Percentiles rank a stretch among this genome's conserved stretches.
phyloP scores from a whole-genome alignment of 2,329 filamentous ascomycete species.

The Gnomoniopsis sp. region DNA sequence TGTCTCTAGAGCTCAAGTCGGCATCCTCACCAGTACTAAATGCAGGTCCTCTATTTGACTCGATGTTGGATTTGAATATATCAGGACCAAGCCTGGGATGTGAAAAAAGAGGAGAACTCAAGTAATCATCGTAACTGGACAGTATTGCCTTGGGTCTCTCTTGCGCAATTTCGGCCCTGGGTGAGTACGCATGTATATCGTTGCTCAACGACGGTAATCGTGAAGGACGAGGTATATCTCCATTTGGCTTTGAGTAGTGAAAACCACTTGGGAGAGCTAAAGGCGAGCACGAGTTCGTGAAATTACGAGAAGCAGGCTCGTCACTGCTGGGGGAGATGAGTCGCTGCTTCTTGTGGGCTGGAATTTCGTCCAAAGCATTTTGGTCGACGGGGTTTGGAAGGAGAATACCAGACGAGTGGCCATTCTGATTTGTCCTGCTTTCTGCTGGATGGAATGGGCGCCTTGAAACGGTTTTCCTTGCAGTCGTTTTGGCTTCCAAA shows the following conservation, averaged over 20 bases:
- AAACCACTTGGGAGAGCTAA: not conserved
- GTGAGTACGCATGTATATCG: not conserved
- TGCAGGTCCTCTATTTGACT: not conserved
- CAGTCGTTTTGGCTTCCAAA: conserved; percentile 14
- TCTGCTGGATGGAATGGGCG: conserved; percentile 3
- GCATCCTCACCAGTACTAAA: not conserved
- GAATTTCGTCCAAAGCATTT: not conserved
- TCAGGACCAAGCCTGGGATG: not conserved
- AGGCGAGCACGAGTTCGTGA: not conserved
- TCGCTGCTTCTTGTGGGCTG: conserved; percentile 15
- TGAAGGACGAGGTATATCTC: not conserved
- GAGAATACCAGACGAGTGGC: not conserved
- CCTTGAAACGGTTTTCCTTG: conserved; percentile 15
- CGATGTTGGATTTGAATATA: not conserved
- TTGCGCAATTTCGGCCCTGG: not conserved
- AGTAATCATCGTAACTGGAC: not conserved
- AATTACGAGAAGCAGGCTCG: not conserved
- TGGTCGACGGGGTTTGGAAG: not conserved
- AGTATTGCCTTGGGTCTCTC: not conserved
- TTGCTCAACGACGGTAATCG: not conserved
- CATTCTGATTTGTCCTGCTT: not conserved
- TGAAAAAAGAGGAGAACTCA: not conserved
- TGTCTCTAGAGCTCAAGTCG: not conserved
- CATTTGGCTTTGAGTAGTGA: not conserved
- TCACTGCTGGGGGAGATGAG: conserved; percentile 8